A percentile compares a stretch with the other conserved stretches of the same genome.
These are phyloP conservation scores for Phanerochaete carnosa DNA, from an alignment of 768 basidiomycete genomes.

Conservation along the genomic window DNA sequence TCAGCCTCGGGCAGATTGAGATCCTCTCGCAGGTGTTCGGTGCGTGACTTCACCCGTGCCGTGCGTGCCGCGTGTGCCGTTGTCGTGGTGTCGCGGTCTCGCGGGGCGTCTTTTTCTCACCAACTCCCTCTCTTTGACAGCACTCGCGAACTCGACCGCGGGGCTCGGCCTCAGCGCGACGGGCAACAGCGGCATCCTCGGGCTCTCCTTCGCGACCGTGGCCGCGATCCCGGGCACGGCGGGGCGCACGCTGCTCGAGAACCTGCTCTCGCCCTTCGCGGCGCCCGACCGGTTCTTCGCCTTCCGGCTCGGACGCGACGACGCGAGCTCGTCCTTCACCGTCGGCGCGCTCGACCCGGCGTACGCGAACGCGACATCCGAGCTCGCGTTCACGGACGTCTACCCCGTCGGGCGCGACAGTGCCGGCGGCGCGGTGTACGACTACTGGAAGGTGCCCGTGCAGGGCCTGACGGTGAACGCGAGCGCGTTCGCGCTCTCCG, in stretches of 20 bases:
- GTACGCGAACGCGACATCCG: constrained; percentile 28
- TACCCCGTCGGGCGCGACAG: constrained; percentile 22
- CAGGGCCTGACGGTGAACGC: constrained; percentile 42
- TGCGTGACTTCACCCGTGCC: no score
- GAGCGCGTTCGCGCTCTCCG: constrained; percentile 36
- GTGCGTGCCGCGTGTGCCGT: no score
- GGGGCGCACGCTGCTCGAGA: constrained; percentile 47
- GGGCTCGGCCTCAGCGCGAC: constrained; percentile 42
- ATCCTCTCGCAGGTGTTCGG: constrained; percentile 49
- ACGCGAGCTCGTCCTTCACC: constrained; percentile 43
- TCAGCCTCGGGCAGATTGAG: constrained; percentile 42
- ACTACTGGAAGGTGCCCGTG: constrained; percentile 60
- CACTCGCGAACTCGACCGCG: constrained; percentile 40
- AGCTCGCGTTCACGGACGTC: constrained; percentile 38
- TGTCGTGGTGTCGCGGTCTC: not conserved
- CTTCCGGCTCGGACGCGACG: constrained; percentile 42
- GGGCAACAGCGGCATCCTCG: constrained; percentile 53
- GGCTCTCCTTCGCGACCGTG: constrained; percentile 46
- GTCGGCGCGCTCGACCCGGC: constrained; percentile 45
- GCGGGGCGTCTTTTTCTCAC: not conserved
- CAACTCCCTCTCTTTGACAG: constrained; percentile 22
- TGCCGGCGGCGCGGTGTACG: constrained; percentile 36
- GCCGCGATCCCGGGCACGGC: constrained; percentile 42
- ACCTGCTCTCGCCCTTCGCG: constrained; percentile 40
- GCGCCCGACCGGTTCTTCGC: constrained; percentile 46